A percentile compares a stretch with the other conserved stretches of the same genome.
Evolutionary conservation across 441 rosid genomes (phyloP).

Genomic region (Gossypium trilobum): DNA sequence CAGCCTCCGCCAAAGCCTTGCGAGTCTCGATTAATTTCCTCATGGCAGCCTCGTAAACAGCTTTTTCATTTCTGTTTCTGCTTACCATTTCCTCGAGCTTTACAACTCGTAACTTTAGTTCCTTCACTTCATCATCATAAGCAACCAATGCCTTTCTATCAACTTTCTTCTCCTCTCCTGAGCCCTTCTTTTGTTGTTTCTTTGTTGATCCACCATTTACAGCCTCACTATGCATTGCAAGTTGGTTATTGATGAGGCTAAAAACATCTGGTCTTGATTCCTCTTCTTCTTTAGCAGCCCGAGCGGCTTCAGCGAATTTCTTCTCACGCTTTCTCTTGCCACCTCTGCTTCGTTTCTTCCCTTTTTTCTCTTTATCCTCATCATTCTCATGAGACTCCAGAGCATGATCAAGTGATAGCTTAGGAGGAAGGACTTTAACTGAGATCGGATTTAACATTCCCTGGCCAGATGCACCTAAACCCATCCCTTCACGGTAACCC

Average conservation of each 20-base stretch:
- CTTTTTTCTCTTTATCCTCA: conserved; percentile 32
- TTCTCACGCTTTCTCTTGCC: conserved; percentile 77
- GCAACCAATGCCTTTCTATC: conserved; percentile 65
- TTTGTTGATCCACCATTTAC: conserved; percentile 28
- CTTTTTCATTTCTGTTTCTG: conserved; percentile 67
- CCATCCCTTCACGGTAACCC: conserved; percentile 96
- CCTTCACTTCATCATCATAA: conserved; percentile 66
- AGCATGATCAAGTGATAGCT: conserved; percentile 76
- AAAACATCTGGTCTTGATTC: conserved; percentile 70
- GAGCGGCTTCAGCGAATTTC: conserved; percentile 63
- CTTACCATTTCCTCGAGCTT: conserved; percentile 76
- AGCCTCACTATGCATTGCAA: conserved; percentile 36
- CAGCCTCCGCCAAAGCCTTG: conserved; percentile 58
- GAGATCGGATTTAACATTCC: conserved; percentile 75
- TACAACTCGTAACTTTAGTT: conserved; percentile 38
- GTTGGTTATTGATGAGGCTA: conserved; percentile 68
- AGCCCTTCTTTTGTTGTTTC: conserved; percentile 36
- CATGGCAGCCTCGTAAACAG: conserved; percentile 61
- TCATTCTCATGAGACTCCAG: conserved; percentile 40
- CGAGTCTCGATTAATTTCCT: conserved; percentile 62
- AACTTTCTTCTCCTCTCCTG: conserved; percentile 50
- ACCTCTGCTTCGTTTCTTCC: conserved; percentile 76
- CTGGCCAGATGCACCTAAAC: conserved; percentile 75
- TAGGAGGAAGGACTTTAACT: conserved; percentile 72
- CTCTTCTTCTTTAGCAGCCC: conserved; percentile 47